phyloP scores from a whole-genome alignment of 2,329 filamentous ascomycete genomes.

The Hymenoscyphus linearis region DNA sequence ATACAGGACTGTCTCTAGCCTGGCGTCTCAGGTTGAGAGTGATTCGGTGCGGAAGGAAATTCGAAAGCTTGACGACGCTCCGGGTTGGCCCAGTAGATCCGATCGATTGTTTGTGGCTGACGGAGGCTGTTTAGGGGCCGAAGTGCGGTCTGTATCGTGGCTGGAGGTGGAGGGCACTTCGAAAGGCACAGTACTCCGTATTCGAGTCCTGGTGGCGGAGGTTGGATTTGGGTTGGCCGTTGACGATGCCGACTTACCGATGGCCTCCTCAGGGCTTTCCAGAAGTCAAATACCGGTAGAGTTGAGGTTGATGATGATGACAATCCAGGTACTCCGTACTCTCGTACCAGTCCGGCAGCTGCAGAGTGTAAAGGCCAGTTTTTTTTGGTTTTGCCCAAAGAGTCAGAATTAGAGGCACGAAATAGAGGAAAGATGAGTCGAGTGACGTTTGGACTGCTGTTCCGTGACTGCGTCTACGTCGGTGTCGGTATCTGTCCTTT shows the following conservation, averaged over 20 bases:
- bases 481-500: background rate
- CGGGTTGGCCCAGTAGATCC: background rate
- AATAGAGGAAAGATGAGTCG: background rate
- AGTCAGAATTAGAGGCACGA: background rate
- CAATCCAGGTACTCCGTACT: background rate
- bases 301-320: background rate
- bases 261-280: background rate
- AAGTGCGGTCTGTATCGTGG: background rate
- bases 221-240: background rate
- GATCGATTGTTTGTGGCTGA: background rate
- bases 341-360: no score
- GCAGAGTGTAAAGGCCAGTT: background rate
- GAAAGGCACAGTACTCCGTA: background rate
- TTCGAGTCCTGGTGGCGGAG: no score
- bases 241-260: background rate
- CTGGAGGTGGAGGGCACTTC: no score
- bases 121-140: background rate
- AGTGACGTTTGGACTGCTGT: background rate
- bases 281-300: background rate
- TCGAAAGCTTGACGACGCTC: background rate
- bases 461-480: background rate
- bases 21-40: background rate
- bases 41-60: background rate
- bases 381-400: background rate
- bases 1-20: no score